Evolutionary conservation across 1,284 basidiomycete genomes (phyloP), one percentile per base, ranked within the genome.

Genomic region (Coniophora puteana): DNA sequence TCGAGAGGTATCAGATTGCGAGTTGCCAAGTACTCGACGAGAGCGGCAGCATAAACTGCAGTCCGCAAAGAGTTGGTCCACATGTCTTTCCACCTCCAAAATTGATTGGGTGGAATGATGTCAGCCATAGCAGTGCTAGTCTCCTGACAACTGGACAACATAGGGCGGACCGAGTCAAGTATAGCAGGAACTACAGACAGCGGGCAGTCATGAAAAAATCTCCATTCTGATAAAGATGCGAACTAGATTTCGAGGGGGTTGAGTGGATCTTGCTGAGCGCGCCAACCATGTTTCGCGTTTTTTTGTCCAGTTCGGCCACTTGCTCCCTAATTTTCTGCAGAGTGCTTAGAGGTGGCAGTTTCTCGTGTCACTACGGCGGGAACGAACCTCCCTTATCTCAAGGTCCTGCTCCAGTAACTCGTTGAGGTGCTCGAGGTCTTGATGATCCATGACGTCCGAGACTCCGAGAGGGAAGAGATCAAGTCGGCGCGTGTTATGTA

Each of bases 81-180:
- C 74, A 82, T 80, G 22, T 86, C 83, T 55, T 83, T 86, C 82
- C 83, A 92, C 46, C 80, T 72, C 86, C 88, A 91, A 51, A 85
- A 83, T 51, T 90, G 83, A 49, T 83, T 76, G 18, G 69, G 67
- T 26, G 86, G 88, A 25, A 86, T 67, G 23, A 81, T 63, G 4
- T 54, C 59, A 5, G 76, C 76, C 8, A 89, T 59, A 3, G 68
- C 67, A 21, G 65, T 65, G n/a, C 62, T 73, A 2, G 68, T 71
- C 17, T 72, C 73, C 38, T 65, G 65, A 50, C 79, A 88, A 45
- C 72, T 74, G 6, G 58, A 53, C 22, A 89, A 54, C 10, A 76
- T 63, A 4, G 80, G 77, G 28, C 66, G 69, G 8, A 83, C 72
- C 13, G 70, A 65, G 34, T 76, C 71, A 28, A 88, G 56, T 5